These are phyloP conservation scores for Vigna trinervia DNA, from an alignment of 306 rosid species.

Conservation along the genomic window DNA sequence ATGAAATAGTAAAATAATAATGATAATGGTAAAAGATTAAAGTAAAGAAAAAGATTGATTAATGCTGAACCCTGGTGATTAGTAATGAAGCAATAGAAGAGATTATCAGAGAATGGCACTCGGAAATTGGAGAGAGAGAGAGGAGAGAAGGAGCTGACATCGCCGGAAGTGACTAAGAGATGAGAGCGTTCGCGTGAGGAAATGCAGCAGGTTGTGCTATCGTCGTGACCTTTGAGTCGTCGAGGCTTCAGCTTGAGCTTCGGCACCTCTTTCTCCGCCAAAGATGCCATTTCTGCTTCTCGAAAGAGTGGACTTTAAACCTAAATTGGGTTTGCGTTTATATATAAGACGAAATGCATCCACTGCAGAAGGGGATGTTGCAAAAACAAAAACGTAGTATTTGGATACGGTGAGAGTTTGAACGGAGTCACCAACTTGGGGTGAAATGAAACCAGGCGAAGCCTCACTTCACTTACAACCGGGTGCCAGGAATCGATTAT, in stretches of 20 bases:
- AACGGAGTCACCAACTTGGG: neutral
- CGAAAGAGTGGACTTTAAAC: neutral
- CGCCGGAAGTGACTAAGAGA: conserved; percentile 77
- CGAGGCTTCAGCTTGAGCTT: conserved; percentile 50
- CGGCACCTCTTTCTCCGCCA: conserved; percentile 31
- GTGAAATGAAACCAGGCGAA: conserved; percentile 1
- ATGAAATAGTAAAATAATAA: neutral
- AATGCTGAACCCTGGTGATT: conserved; percentile 22
- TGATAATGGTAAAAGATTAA: neutral
- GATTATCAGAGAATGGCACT: neutral
- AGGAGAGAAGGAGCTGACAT: conserved; percentile 49
- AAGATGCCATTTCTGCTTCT: conserved; percentile 5
- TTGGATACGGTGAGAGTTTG: neutral
- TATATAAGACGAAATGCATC: neutral
- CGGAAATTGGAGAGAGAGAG: neutral
- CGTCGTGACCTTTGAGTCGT: conserved; percentile 75
- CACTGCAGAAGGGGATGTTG: neutral
- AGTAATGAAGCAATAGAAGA: neutral
- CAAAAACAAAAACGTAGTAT: neutral
- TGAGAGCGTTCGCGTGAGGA: conserved; percentile 70
- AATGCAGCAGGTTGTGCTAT: conserved; percentile 74
- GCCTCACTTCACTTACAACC: neutral
- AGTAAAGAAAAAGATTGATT: neutral
- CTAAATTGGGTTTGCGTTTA: neutral
- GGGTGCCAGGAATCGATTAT: too few relatives aligned